phyloP scores from a whole-genome alignment of 192 early-diverging fungal species.

The Pilaira anomala region DNA sequence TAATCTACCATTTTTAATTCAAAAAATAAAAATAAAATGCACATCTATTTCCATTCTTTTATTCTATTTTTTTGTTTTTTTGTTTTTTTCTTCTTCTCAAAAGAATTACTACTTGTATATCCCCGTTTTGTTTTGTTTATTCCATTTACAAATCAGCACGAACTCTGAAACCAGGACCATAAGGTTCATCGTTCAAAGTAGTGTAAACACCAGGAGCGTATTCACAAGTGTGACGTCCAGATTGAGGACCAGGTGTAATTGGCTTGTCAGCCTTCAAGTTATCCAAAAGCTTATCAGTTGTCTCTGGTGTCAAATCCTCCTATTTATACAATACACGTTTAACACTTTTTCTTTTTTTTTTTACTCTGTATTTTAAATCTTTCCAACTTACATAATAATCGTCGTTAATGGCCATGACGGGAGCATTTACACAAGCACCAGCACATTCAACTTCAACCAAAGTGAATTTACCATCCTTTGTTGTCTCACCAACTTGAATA shows the following conservation, averaged over 20 bases:
- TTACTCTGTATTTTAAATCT: not conserved
- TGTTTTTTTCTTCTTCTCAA: not conserved
- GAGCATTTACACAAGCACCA: constrained; percentile 97
- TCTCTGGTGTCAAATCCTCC: constrained; percentile 95
- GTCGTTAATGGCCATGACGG: constrained; percentile 96
- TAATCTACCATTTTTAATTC: constrained; percentile 46
- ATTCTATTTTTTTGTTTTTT: not conserved
- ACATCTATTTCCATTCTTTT: not conserved
- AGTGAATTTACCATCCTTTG: constrained; percentile 90
- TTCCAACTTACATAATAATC: constrained; percentile 81
- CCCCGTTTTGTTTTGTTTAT: not conserved
- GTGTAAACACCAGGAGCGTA: constrained; percentile 73
- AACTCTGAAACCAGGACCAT: constrained; percentile 89
- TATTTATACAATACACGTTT: constrained; percentile 24
- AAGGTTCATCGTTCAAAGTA: constrained; percentile 78
- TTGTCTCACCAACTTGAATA: constrained; percentile 94
- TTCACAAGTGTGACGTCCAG: constrained; percentile 87
- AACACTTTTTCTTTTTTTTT: not conserved
- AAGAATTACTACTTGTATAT: not conserved
- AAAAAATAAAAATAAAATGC: not conserved
- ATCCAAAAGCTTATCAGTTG: constrained; percentile 84
- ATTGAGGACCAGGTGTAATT: constrained; percentile 79
- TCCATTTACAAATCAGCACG: constrained; percentile 68
- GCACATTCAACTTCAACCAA: constrained; percentile 99
- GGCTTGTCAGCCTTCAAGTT: constrained; percentile 78